Evolutionary conservation across 306 rosid genomes (phyloP).

Genomic region (Hippophae gyantsensis): DNA sequence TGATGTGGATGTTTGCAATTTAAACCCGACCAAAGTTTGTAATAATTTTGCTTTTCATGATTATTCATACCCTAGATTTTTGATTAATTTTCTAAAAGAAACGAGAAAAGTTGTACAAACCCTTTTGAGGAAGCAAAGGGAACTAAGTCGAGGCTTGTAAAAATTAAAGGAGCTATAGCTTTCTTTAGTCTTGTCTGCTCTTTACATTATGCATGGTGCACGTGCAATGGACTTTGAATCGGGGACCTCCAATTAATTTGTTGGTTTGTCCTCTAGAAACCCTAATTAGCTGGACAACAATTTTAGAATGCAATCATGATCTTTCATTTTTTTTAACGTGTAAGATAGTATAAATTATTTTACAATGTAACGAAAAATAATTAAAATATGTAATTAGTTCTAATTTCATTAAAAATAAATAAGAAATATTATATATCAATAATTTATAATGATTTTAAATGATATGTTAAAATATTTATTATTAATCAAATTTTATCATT

Average conservation of each 20-base stretch:
- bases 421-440: too few relatives aligned
- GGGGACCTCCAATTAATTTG: slow-evolving; percentile 9
- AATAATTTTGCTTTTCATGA: slow-evolving; percentile 2
- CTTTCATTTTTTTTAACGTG: not conserved
- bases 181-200: slow-evolving; percentile 11
- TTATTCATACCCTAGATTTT: not conserved
- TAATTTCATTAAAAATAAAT: too few relatives aligned
- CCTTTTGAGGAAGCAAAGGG: slow-evolving; percentile 2
- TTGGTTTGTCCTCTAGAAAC: slow-evolving; percentile 18
- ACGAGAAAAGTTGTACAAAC: not conserved
- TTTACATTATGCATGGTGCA: slow-evolving; percentile 20
- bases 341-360: not conserved
- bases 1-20: slow-evolving; percentile 22
- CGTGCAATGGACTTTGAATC: slow-evolving; percentile 36
- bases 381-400: too few relatives aligned
- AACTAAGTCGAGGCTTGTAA: slow-evolving; percentile 12
- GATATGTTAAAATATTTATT: too few relatives aligned
- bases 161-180: not conserved
- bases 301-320: slow-evolving; percentile 16
- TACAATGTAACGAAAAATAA: not conserved
- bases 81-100: not conserved
- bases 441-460: too few relatives aligned
- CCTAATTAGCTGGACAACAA: slow-evolving; percentile 26
- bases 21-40: slow-evolving; percentile 20
- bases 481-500: too few relatives aligned